Evolutionary conservation across 345 rosid genomes (phyloP).

Genomic region (Aquilaria sinensis): DNA sequence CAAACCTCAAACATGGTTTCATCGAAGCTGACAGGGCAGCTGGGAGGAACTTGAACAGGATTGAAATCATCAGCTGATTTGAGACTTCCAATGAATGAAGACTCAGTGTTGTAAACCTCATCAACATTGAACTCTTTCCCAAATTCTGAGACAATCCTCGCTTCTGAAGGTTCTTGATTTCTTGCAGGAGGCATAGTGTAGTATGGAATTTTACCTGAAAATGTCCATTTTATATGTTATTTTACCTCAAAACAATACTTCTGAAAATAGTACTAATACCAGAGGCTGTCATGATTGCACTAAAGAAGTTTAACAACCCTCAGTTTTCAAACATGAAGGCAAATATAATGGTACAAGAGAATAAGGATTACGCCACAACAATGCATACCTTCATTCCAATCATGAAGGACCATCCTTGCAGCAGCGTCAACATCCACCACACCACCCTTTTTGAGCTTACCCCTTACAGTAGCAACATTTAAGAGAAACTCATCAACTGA

Average conservation of each 20-base stretch:
- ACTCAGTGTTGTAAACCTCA: conserved; percentile 74
- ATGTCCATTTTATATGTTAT: too few species aligned
- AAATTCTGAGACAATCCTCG: conserved; percentile 60
- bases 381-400: conserved; percentile 79
- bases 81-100: conserved; percentile 86
- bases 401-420: conserved; percentile 82
- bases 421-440: conserved; percentile 79
- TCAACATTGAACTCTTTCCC: conserved; percentile 79
- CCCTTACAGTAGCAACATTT: conserved; percentile 83
- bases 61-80: conserved; percentile 59
- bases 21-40: conserved; percentile 56
- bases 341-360: neutral
- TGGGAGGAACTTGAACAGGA: conserved; percentile 72
- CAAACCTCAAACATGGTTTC: conserved; percentile 77
- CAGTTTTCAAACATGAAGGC: too few species aligned
- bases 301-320: neutral
- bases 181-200: conserved; percentile 83
- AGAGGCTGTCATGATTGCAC: neutral
- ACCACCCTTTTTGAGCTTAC: conserved; percentile 96
- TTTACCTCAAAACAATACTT: too few species aligned
- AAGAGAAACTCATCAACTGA: conserved; percentile 84
- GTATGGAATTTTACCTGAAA: conserved; percentile 83
- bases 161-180: conserved; percentile 62
- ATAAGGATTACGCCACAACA: neutral
- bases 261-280: neutral